Percentiles rank a stretch among this genome's conserved stretches.
These are phyloP conservation scores for Komagataella populi DNA, from an alignment of 805 yeast genomes.

Conservation along the genomic window DNA sequence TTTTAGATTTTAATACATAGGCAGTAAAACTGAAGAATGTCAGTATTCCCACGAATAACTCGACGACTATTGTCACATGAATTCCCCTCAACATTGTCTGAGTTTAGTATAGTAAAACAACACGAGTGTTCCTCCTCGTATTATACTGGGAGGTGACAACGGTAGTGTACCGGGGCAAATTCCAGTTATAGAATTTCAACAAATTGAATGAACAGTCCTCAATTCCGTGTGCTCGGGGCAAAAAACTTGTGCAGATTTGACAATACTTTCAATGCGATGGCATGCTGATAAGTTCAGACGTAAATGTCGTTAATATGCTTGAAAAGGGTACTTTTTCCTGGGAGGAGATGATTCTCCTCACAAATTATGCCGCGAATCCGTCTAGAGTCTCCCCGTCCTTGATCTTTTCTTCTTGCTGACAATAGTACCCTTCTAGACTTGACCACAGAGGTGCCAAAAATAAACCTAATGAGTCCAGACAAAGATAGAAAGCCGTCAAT, in stretches of 20 bases:
- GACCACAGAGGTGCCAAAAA: not conserved
- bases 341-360: too few relatives aligned
- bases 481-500: not conserved
- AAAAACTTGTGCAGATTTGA: too few relatives aligned
- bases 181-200: not conserved
- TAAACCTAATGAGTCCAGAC: not conserved
- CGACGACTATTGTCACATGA: slow-evolving; percentile 34
- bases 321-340: too few relatives aligned
- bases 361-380: too few relatives aligned
- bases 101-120: not conserved
- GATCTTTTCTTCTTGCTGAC: too few relatives aligned
- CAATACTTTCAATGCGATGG: too few relatives aligned
- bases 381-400: too few relatives aligned
- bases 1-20: not conserved
- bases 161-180: not conserved
- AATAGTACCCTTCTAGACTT: too few relatives aligned
- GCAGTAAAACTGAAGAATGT: not conserved
- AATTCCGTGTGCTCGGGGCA: too few relatives aligned
- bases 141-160: not conserved
- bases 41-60: slow-evolving; percentile 25
- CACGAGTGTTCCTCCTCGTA: not conserved
- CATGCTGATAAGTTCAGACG: too few relatives aligned
- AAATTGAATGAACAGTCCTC: too few relatives aligned
- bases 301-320: too few relatives aligned
- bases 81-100: slow-evolving; percentile 5